Percentiles rank a stretch among this genome's conserved stretches.
Evolutionary conservation across 345 rosid species (phyloP).

Genomic region (Capsella bursapastoris): DNA sequence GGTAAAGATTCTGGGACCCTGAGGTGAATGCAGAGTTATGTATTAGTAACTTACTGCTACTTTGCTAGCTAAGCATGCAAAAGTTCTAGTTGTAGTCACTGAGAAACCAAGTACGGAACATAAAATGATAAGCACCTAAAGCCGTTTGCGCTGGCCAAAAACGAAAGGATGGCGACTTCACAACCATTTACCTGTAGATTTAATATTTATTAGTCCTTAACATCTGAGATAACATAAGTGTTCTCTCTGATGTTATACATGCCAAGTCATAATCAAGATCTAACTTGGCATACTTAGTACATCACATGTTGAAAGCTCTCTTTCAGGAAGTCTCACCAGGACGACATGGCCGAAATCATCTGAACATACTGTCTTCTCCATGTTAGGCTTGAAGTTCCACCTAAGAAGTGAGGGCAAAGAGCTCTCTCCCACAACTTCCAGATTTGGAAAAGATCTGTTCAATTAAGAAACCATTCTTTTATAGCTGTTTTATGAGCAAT

Average conservation of each 20-base stretch:
- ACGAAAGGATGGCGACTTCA: slow-evolving; percentile 76
- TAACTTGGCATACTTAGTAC: slow-evolving; percentile 13
- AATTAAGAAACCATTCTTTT: slow-evolving; percentile 30
- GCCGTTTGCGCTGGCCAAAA: slow-evolving; percentile 57
- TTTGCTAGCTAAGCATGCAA: slow-evolving; percentile 30
- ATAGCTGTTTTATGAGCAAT: slow-evolving; percentile 16
- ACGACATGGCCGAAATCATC: slow-evolving; percentile 62
- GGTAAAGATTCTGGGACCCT: slow-evolving; percentile 84
- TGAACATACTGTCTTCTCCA: slow-evolving; percentile 65
- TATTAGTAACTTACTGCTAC: slow-evolving; percentile 31
- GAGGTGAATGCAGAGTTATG: slow-evolving; percentile 39
- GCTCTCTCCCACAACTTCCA: slow-evolving; percentile 71
- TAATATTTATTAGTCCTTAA: slow-evolving; percentile 23
- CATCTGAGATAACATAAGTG: not conserved
- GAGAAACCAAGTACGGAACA: slow-evolving; percentile 23
- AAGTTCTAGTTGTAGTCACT: slow-evolving; percentile 6
- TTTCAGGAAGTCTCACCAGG: slow-evolving; percentile 55
- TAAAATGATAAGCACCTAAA: slow-evolving; percentile 59
- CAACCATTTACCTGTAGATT: slow-evolving; percentile 65
- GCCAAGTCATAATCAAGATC: slow-evolving; percentile 21
- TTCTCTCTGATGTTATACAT: slow-evolving; percentile 19
- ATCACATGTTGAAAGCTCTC: not conserved
- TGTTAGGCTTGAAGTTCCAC: slow-evolving; percentile 78
- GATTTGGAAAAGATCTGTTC: slow-evolving; percentile 78
- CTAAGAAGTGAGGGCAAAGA: slow-evolving; percentile 69